phyloP scores from a whole-genome alignment of 1,284 basidiomycete species.

The Marasmius sp. region DNA sequence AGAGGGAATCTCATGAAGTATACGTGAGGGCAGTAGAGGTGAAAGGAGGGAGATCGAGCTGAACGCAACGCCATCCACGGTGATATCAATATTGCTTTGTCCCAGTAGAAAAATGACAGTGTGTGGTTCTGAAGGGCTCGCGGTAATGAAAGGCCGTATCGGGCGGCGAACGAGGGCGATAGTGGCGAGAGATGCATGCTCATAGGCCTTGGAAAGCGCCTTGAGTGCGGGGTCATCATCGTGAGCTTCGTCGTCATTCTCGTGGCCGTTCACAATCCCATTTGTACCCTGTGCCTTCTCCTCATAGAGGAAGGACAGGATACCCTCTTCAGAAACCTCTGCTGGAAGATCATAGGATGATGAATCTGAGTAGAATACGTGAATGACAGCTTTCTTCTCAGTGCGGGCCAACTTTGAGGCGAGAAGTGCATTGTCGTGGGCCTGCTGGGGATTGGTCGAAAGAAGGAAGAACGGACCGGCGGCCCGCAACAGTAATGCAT shows the following conservation, averaged over 20 bases:
- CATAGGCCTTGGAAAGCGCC: constrained; percentile 55
- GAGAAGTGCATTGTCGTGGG: constrained; percentile 74
- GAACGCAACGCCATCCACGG: constrained; percentile 62
- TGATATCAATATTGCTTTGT: constrained; percentile 40
- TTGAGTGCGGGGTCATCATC: constrained; percentile 23
- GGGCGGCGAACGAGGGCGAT: constrained; percentile 62
- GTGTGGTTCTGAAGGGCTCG: constrained; percentile 52
- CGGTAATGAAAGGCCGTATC: constrained; percentile 48
- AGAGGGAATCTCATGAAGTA: constrained; percentile 65
- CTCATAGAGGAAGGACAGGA: constrained; percentile 58
- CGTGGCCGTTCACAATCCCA: constrained; percentile 30
- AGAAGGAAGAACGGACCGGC: constrained; percentile 62
- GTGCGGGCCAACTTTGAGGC: constrained; percentile 65
- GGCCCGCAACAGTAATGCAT: constrained; percentile 57
- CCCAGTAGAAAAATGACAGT: constrained; percentile 77
- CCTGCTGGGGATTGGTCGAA: constrained; percentile 63
- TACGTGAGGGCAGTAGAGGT: constrained; percentile 68
- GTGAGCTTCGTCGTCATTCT: constrained; percentile 18
- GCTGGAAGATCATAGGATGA: constrained; percentile 30
- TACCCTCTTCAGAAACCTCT: constrained; percentile 57
- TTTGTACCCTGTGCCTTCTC: constrained; percentile 20
- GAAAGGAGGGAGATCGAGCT: constrained; percentile 73
- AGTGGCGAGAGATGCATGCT: constrained; percentile 63
- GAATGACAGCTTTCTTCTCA: constrained; percentile 69
- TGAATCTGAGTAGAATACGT: constrained; percentile 64